phyloP scores from a whole-genome alignment of 768 basidiomycete genomes.

The Pulveroboletus sp. region DNA sequence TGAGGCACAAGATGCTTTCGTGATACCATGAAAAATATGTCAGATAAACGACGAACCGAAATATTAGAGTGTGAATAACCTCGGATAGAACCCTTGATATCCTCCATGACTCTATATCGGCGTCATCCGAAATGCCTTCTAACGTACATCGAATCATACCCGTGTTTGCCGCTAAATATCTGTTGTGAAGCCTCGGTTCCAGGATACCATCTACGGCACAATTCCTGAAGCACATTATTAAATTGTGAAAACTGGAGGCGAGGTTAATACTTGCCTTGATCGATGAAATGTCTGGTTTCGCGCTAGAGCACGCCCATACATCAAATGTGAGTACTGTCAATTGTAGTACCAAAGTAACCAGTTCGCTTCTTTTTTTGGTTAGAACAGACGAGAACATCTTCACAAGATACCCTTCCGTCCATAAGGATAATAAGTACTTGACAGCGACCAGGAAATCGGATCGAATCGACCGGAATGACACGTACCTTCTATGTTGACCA shows the following conservation, averaged over 20 bases:
- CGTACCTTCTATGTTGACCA: too few relatives aligned
- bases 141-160: slow-evolving; percentile 39
- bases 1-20: slow-evolving; percentile 61
- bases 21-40: slow-evolving; percentile 60
- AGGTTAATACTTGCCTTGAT: slow-evolving; percentile 53
- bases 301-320: neutral
- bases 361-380: too few relatives aligned
- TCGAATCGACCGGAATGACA: too few relatives aligned
- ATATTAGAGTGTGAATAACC: slow-evolving; percentile 43
- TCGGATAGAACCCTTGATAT: slow-evolving; percentile 73
- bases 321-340: too few relatives aligned
- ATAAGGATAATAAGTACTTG: too few relatives aligned
- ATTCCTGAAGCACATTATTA: slow-evolving; percentile 46
- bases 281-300: slow-evolving; percentile 69
- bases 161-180: slow-evolving; percentile 47
- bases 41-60: neutral
- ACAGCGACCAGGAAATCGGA: too few relatives aligned
- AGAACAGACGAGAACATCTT: too few relatives aligned
- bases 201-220: slow-evolving; percentile 73
- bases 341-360: too few relatives aligned
- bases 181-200: slow-evolving; percentile 17
- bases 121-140: neutral
- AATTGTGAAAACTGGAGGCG: neutral
- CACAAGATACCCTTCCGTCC: too few relatives aligned
- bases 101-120: slow-evolving; percentile 67